Base-by-base conservation (phyloP, 2,329 filamentous ascomycete species). In the Macrophomina pseudophaseolina region DNA sequence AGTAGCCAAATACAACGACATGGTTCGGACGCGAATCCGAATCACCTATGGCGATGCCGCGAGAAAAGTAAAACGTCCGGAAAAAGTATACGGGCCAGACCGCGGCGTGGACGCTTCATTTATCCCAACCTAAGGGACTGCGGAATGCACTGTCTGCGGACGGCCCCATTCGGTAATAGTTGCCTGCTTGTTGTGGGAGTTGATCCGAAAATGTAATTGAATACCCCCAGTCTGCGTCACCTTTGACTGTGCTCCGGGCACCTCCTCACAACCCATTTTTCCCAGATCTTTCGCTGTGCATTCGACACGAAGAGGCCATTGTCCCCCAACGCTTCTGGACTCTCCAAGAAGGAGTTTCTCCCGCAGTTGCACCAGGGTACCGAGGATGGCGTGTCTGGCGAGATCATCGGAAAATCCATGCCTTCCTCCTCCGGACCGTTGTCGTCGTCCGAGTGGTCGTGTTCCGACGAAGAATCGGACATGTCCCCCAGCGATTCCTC, bases 211-310 rank as follows among this genome's bases (percentile, higher is more conserved):
- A 23, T 48, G 33, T 23, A 38, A 48, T 48, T 51, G 58, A 23
- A 62, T 11, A 35, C 30, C 58, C 33, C 12, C 42, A 38, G 32
- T 16, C 9, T 11, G 30, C 12, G 42, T 65, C 63, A 79, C 69
- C 76, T 78, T 70, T 78, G 75, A 44, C 72, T 74, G 68, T 80
- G 78, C 68, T 80, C 77, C 23, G 74, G 75, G 75, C 84, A 86
- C 68, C 80, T 75, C 54, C 82, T 75, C 12, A 85, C 72, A 12
- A 84, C 82, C 85, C 85, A 87, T 70, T 81, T 81, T 73, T 87
- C 84, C 85, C 84, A 87, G 64, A 81, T 77, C 70, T 85, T 86
- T 62, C 85, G 80, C 70, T 86, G 83, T 42, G 74, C 71, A 68
- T 81, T 80, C n/a, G 77, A 79, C 4, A 86, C 83, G 46, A 73